Base-by-base conservation (phyloP, 257 asterid species). In the Solanum chmielewskii region DNA sequence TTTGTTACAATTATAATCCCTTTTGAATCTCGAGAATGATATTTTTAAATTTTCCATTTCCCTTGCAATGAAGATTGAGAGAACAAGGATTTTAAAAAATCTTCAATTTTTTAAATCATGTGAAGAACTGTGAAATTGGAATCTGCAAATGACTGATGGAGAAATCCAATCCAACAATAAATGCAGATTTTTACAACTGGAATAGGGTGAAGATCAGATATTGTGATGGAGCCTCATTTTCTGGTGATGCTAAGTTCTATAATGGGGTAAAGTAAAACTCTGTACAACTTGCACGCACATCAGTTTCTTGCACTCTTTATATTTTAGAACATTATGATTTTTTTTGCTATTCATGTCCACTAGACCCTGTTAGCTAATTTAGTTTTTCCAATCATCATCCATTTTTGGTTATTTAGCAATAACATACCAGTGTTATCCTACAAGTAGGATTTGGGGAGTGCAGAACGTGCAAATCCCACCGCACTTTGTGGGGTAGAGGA, bases 191-290 rank as follows among this genome's bases (percentile, higher is more conserved):
- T 87, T 96, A 96, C 93, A 95, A 95, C 82, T 95, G 99, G 99
- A 96, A 96, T 90, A 93, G 99, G 4, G 98, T 96, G 39, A 96
- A 96, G 93, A 90, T 96, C 87, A 92, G 99, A 88, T 96, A 96
- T 86, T 96, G 98, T 75, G 99, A 96, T 88, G 99, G 99, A 52
- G 99, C 98, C 85, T 96, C 99, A 13, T 96, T 96, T 85, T 93
- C 95, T 33, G 99, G 99, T 11, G 99, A 96, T 91, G 92, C 93
- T 44, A 76, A 80, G 75, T 94, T 88, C 75, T 84, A 88, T 80
- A 94, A 95, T 87, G 98, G 96, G 89, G 98, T 95, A 90, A 94
- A 31, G 98, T 95, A 90, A 94, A 49, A 47, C 42, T 49, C 11
- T 80, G 13, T 29, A 31, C 44, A 7, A 47, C 18, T 47, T 49